Conservation (phyloP, 208 protist genomes). For the Acanthamoeba divionensis region DNA sequence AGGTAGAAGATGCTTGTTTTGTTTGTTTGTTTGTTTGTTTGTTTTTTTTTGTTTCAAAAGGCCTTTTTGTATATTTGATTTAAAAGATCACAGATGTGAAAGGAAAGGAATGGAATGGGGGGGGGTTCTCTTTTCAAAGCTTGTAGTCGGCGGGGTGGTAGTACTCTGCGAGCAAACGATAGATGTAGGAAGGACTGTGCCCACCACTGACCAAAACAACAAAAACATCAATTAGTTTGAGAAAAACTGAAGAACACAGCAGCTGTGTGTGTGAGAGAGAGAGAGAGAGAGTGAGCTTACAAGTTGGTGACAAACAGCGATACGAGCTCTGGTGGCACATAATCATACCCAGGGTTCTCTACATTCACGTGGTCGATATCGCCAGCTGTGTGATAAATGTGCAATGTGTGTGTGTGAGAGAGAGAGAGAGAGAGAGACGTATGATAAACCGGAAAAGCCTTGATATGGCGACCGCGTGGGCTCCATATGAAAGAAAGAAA, state of each 20-base stretch:
- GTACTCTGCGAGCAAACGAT: constrained; percentile 93
- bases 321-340: constrained; percentile 95
- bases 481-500: neutral
- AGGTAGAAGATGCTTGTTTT: too few relatives aligned
- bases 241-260: neutral
- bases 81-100: too few relatives aligned
- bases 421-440: too few relatives aligned
- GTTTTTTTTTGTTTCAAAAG: too few relatives aligned
- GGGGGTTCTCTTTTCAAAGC: too few relatives aligned
- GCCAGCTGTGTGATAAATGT: neutral
- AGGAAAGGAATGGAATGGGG: too few relatives aligned
- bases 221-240: too few relatives aligned
- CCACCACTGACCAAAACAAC: constrained; percentile 81
- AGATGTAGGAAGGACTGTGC: constrained; percentile 94
- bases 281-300: constrained; percentile 48
- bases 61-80: too few relatives aligned
- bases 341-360: constrained; percentile 93
- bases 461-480: neutral
- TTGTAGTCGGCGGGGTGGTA: constrained; percentile 91
- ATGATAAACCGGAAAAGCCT: neutral
- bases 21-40: too few relatives aligned
- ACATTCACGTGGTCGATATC: constrained; percentile 77
- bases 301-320: constrained; percentile 94
- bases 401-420: constrained; percentile 13
- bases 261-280: neutral